A percentile compares a stretch with the other conserved stretches of the same genome.
Conservation (phyloP, 1,139 yeast genomes). For the Yamadazyma blattariae region DNA sequence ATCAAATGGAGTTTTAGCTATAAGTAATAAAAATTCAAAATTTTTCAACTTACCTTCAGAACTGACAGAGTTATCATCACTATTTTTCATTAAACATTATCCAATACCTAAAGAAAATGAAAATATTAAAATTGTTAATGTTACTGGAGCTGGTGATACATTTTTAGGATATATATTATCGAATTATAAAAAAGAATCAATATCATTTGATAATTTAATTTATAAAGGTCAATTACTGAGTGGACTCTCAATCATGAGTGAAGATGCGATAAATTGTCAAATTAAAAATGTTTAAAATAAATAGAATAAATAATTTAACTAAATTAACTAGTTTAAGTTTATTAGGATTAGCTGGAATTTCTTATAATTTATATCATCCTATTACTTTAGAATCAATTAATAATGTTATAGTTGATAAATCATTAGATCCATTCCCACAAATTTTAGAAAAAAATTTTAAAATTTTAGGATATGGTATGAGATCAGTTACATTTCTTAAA, state of each 20-base stretch:
- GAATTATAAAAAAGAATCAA: slow-evolving; percentile 5
- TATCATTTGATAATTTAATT: slow-evolving; percentile 29
- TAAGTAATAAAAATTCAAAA: slow-evolving; percentile 20
- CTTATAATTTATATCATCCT: slow-evolving; percentile 6
- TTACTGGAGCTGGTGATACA: slow-evolving; percentile 77
- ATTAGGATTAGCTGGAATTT: slow-evolving; percentile 2
- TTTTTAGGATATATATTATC: slow-evolving; percentile 51
- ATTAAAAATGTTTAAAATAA: slow-evolving; percentile 8
- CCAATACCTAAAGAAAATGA: slow-evolving; percentile 42
- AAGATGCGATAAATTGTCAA: slow-evolving; percentile 23
- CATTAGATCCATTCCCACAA: slow-evolving; percentile 52
- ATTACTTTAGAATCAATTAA: slow-evolving; percentile 12
- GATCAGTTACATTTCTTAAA: slow-evolving; percentile 78
- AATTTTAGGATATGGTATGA: slow-evolving; percentile 73
- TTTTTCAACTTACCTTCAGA: not conserved
- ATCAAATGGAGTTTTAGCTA: slow-evolving; percentile 53
- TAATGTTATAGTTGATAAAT: slow-evolving; percentile 43
- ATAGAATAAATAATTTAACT: not conserved
- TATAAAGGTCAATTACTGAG: slow-evolving; percentile 55
- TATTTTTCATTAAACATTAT: slow-evolving; percentile 53
- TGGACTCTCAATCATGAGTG: slow-evolving; percentile 40
- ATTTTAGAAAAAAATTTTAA: slow-evolving; percentile 33
- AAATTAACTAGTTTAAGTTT: not conserved
- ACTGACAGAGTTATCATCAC: slow-evolving; percentile 17
- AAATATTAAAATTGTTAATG: slow-evolving; percentile 39